Conservation (phyloP, 2,329 filamentous ascomycete species). For the Orbilia oligospora region DNA sequence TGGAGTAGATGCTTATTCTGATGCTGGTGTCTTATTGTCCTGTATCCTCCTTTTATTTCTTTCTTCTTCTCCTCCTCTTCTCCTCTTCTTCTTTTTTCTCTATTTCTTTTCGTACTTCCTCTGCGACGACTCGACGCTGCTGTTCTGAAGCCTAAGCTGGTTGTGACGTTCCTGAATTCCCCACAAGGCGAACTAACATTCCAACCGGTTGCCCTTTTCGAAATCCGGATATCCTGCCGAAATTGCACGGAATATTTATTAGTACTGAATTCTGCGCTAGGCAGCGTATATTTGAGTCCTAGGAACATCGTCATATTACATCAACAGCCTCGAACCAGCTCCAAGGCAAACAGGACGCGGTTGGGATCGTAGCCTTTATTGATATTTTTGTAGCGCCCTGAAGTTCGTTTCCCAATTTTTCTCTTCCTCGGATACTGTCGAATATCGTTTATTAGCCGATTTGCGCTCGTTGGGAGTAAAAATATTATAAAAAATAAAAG, state of each 20-base stretch:
- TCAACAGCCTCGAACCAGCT: conserved; percentile 52
- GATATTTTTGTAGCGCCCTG: conserved; percentile 6
- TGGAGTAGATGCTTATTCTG: conserved; percentile 31
- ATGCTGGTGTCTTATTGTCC: conserved; percentile 15
- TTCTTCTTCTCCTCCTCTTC: neutral
- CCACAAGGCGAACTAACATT: conserved; percentile 40
- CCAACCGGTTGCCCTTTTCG: conserved; percentile 34
- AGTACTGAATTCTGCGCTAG: conserved; percentile 45
- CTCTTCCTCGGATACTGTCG: neutral
- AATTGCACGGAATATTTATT: conserved; percentile 4
- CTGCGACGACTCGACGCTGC: conserved; percentile 3
- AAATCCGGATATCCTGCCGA: conserved; percentile 46
- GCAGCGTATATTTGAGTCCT: conserved; percentile 36
- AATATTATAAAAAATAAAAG: conserved; percentile 6
- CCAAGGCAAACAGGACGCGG: conserved; percentile 23
- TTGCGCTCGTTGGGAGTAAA: neutral
- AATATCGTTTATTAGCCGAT: neutral
- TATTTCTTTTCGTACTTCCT: conserved; percentile 2
- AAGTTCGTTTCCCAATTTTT: conserved; percentile 8
- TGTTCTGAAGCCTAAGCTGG: conserved; percentile 5
- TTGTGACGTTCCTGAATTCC: conserved; percentile 37
- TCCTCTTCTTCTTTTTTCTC: conserved; percentile 7
- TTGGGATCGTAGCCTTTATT: conserved; percentile 7
- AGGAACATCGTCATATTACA: conserved; percentile 43
- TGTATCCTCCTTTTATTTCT: neutral